phyloP scores from a whole-genome alignment of 129 eudicot species.

The Glebionis coronaria region DNA sequence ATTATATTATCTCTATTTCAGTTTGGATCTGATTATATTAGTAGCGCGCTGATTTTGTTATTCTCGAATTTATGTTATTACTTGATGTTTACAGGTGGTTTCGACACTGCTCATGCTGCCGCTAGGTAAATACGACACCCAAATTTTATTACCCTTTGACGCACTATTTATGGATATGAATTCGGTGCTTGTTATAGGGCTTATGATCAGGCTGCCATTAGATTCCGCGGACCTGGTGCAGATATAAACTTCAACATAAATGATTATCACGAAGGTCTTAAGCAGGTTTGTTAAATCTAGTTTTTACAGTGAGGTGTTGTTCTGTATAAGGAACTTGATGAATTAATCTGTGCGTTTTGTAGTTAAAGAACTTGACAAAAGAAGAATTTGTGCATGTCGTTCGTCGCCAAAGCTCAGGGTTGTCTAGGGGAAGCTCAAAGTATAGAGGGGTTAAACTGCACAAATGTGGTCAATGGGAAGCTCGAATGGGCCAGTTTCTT shows the following conservation, averaged over 20 bases:
- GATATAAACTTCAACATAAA: slow-evolving; percentile 59
- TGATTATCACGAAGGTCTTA: slow-evolving; percentile 65
- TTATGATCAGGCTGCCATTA: slow-evolving; percentile 77
- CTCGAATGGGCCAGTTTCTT: slow-evolving; percentile 71
- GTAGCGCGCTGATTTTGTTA: slow-evolving; percentile 5
- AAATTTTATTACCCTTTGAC: background rate
- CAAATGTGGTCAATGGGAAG: slow-evolving; percentile 79
- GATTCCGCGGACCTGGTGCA: slow-evolving; percentile 65
- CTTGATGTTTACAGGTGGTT: background rate
- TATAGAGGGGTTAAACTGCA: slow-evolving; percentile 66
- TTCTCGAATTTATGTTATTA: background rate
- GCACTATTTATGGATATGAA: slow-evolving; percentile 34
- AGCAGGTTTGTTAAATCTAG: slow-evolving; percentile 39
- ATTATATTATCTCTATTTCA: background rate
- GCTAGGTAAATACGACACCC: slow-evolving; percentile 10
- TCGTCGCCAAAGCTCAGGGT: slow-evolving; percentile 71
- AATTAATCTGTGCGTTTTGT: slow-evolving; percentile 12
- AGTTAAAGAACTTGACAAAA: slow-evolving; percentile 28
- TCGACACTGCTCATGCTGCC: slow-evolving; percentile 11
- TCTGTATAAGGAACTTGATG: slow-evolving; percentile 33
- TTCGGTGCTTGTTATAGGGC: slow-evolving; percentile 36
- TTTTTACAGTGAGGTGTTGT: slow-evolving; percentile 17
- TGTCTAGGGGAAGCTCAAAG: slow-evolving; percentile 62
- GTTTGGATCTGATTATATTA: background rate
- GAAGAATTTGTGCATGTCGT: slow-evolving; percentile 54